A percentile compares a stretch with the other conserved stretches of the same genome.
Evolutionary conservation across 2,329 filamentous ascomycete genomes (phyloP).

Genomic region (Ambrosiella xylebori): DNA sequence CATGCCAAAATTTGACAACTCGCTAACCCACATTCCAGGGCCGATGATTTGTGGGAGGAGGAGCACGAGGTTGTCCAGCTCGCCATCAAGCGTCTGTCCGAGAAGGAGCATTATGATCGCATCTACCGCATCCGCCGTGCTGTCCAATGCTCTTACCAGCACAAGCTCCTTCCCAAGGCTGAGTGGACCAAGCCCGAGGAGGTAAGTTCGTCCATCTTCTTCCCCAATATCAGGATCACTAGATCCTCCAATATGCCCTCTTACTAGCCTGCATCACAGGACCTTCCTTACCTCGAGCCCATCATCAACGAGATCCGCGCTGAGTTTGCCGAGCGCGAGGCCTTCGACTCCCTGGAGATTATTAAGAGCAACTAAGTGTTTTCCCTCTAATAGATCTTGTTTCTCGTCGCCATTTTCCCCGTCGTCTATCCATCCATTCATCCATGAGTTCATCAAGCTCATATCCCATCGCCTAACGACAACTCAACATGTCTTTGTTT

Average conservation of each 20-base stretch:
- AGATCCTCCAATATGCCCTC: not conserved
- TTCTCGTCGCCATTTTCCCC: conserved; percentile 1
- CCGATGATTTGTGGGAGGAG: conserved; percentile 88
- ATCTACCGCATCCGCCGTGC: conserved; percentile 93
- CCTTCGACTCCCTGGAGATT: conserved; percentile 32
- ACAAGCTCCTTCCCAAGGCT: conserved; percentile 46
- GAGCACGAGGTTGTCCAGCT: conserved; percentile 74
- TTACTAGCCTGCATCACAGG: conserved; percentile 20
- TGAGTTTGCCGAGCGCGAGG: conserved; percentile 33
- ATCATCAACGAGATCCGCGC: conserved; percentile 35
- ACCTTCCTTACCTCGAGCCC: conserved; percentile 36
- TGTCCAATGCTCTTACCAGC: conserved; percentile 54
- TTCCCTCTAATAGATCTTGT: not conserved
- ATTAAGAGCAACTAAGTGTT: conserved; percentile 30
- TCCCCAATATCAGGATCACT: not conserved
- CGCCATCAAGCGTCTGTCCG: conserved; percentile 75
- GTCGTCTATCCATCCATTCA: not conserved
- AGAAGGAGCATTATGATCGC: conserved; percentile 89
- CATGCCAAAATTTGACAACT: not conserved
- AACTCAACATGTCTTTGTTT: too few relatives aligned
- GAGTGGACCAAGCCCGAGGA: conserved; percentile 43
- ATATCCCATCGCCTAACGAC: not conserved
- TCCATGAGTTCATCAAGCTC: not conserved
- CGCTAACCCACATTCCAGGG: conserved; percentile 31
- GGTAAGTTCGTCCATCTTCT: conserved; percentile 21